Percentiles rank a stretch among this genome's conserved stretches.
These are phyloP conservation scores for Macrolepiota fuliginosa DNA, from an alignment of 768 basidiomycete genomes.

Conservation along the genomic window DNA sequence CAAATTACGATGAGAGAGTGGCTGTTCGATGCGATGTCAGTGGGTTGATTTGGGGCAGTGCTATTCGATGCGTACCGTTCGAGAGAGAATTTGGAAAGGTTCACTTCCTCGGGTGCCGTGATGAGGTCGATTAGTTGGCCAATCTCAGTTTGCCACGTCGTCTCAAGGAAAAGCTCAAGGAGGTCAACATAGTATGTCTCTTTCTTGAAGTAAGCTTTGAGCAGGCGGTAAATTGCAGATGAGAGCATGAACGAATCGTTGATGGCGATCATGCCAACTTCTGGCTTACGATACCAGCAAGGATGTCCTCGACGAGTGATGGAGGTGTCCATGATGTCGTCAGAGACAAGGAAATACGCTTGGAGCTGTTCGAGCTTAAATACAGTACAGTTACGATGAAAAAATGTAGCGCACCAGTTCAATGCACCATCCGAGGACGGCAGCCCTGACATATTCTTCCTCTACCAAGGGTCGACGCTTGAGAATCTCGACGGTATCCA, in stretches of 20 bases:
- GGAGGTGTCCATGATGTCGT: slow-evolving; percentile 97
- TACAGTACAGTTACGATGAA: neutral
- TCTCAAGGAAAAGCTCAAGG: slow-evolving; percentile 89
- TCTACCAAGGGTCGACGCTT: slow-evolving; percentile 70
- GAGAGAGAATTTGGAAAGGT: slow-evolving; percentile 85
- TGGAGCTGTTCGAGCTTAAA: slow-evolving; percentile 65
- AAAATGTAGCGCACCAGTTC: slow-evolving; percentile 70
- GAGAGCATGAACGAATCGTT: slow-evolving; percentile 98
- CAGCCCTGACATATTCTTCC: slow-evolving; percentile 86
- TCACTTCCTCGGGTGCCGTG: slow-evolving; percentile 93
- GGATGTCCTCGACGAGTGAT: slow-evolving; percentile 93
- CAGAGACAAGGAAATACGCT: slow-evolving; percentile 95
- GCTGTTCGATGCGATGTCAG: slow-evolving; percentile 40
- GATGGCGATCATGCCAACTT: slow-evolving; percentile 83
- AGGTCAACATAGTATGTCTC: slow-evolving; percentile 86
- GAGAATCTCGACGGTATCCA: slow-evolving; percentile 89
- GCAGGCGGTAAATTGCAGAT: slow-evolving; percentile 85
- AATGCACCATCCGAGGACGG: slow-evolving; percentile 92
- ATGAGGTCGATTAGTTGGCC: slow-evolving; percentile 96
- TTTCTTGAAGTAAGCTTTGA: slow-evolving; percentile 51
- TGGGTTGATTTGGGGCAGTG: neutral
- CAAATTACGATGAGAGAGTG: slow-evolving; percentile 92
- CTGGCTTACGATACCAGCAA: slow-evolving; percentile 80
- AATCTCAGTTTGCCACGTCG: slow-evolving; percentile 89
- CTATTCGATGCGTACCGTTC: slow-evolving; percentile 52